Evolutionary conservation across 306 rosid genomes (phyloP).

Genomic region (Biancaea sappan): DNA sequence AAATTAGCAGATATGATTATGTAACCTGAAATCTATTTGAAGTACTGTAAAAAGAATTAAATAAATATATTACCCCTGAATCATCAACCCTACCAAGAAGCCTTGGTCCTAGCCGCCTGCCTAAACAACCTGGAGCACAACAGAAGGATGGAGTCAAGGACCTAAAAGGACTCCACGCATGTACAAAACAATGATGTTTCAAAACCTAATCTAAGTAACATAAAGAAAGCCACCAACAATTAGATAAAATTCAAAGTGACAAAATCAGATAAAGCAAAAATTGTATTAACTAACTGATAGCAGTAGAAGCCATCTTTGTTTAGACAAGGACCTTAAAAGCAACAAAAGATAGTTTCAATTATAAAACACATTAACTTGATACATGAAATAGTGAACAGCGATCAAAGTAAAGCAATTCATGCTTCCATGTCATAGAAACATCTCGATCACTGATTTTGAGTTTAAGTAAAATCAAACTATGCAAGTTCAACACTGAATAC

Average conservation of each 20-base stretch:
- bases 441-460: slow-evolving; percentile 15
- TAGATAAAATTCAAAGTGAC: not conserved
- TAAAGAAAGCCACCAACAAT: slow-evolving; percentile 18
- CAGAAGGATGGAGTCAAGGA: slow-evolving; percentile 38
- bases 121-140: slow-evolving; percentile 85
- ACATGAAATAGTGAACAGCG: slow-evolving; percentile 17
- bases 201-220: slow-evolving; percentile 31
- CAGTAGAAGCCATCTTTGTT: slow-evolving; percentile 6
- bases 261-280: slow-evolving; percentile 21
- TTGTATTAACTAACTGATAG: not conserved
- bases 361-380: slow-evolving; percentile 1
- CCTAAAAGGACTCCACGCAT: slow-evolving; percentile 23
- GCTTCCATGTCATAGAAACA: slow-evolving; percentile 3
- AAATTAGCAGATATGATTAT: not conserved
- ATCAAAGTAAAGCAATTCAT: slow-evolving; percentile 1
- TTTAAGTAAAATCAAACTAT: slow-evolving; percentile 12
- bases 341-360: slow-evolving; percentile 17
- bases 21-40: slow-evolving; percentile 5
- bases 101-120: slow-evolving; percentile 97
- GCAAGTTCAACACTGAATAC: slow-evolving; percentile 7
- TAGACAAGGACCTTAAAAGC: slow-evolving; percentile 21
- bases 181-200: slow-evolving; percentile 22
- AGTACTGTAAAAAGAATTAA: slow-evolving; percentile 10
- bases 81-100: slow-evolving; percentile 93
- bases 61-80: slow-evolving; percentile 71